Evolutionary conservation across 2,329 filamentous ascomycete species (phyloP).

Genomic region (Fusarium sp.): DNA sequence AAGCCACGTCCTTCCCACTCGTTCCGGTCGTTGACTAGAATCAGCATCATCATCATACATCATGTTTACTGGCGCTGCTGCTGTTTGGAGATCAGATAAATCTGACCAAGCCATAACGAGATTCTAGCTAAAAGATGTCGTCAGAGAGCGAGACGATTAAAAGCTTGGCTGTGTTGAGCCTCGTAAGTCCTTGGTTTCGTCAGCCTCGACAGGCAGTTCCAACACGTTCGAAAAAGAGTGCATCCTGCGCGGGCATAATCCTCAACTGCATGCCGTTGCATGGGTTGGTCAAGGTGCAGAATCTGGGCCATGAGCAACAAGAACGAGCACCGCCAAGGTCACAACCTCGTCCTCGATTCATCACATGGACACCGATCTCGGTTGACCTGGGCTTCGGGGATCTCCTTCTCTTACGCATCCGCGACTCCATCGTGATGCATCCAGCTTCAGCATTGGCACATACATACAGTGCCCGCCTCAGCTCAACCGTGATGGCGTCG

Average conservation of each 20-base stretch:
- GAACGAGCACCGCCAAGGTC: not conserved
- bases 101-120: not conserved
- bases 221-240: not conserved
- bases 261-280: slow-evolving; percentile 3
- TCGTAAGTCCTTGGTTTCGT: not conserved
- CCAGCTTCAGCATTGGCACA: slow-evolving; percentile 16
- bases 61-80: not conserved
- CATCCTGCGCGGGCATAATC: not conserved
- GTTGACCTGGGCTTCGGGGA: slow-evolving; percentile 1
- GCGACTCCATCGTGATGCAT: slow-evolving; percentile 24
- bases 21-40: slow-evolving; percentile 6
- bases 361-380: slow-evolving; percentile 25
- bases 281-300: slow-evolving; percentile 3
- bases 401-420: slow-evolving; percentile 28
- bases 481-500: not conserved
- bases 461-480: slow-evolving; percentile 16
- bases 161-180: not conserved
- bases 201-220: not conserved
- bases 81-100: not conserved
- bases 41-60: slow-evolving; percentile 20
- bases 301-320: not conserved
- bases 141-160: not conserved
- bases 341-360: slow-evolving; percentile 3
- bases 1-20: slow-evolving; percentile 20
- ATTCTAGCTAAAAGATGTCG: not conserved